Evolutionary conservation across 345 rosid species (phyloP).

Genomic region (Arabidopsis arenosa): DNA sequence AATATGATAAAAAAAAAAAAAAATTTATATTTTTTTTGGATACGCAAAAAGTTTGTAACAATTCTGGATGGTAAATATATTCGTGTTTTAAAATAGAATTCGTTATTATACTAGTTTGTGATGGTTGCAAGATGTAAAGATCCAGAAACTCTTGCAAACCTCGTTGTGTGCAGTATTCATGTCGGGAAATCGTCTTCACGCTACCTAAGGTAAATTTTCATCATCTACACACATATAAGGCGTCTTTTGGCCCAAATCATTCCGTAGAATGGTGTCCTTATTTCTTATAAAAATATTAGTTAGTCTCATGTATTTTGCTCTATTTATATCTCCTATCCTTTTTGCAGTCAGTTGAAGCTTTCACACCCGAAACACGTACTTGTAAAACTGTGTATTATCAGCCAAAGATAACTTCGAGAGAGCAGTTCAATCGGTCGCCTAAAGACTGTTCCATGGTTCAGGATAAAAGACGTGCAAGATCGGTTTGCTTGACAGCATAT

Average conservation of each 20-base stretch:
- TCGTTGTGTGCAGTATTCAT: slow-evolving; percentile 93
- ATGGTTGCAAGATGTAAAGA: slow-evolving; percentile 80
- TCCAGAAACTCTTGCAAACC: slow-evolving; percentile 90
- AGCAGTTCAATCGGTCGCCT: slow-evolving; percentile 78
- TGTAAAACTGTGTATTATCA: slow-evolving; percentile 61
- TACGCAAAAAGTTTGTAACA: too few relatives aligned
- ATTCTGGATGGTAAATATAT: too few relatives aligned
- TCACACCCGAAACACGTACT: slow-evolving; percentile 77
- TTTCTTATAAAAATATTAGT: background rate
- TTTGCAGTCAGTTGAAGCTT: slow-evolving; percentile 88
- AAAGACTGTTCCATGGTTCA: slow-evolving; percentile 38
- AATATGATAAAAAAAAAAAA: too few relatives aligned
- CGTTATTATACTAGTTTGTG: slow-evolving; percentile 19
- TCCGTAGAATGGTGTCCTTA: background rate
- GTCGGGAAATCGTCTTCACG: slow-evolving; percentile 85
- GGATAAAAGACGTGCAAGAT: background rate
- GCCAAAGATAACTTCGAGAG: slow-evolving; percentile 88
- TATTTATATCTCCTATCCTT: background rate
- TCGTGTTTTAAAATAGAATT: too few relatives aligned
- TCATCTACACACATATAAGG: background rate
- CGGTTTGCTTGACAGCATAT: background rate
- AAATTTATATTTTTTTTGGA: too few relatives aligned
- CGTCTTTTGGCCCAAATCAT: background rate
- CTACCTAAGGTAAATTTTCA: slow-evolving; percentile 66
- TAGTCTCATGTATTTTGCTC: background rate